Evolutionary conservation across 805 yeast species (phyloP).

Genomic region (Naumovozyma dairenensis): DNA sequence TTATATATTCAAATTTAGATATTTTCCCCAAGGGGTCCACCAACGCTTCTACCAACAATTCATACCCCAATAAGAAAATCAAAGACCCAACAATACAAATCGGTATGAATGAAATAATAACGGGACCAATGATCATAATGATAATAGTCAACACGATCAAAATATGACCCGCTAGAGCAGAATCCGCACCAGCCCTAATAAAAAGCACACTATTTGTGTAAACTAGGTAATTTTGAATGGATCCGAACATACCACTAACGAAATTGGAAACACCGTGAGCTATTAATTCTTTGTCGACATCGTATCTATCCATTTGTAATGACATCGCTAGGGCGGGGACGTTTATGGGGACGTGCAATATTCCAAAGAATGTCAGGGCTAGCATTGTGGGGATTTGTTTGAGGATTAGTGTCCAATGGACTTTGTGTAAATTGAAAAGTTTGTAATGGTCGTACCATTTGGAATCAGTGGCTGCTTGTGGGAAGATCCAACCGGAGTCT

Average conservation of each 20-base stretch:
- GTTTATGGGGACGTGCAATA: constrained; percentile 92
- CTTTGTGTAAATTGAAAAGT: constrained; percentile 56
- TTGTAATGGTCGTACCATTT: constrained; percentile 90
- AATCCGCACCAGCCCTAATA: constrained; percentile 90
- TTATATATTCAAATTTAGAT: constrained; percentile 66
- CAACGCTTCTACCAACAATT: constrained; percentile 74
- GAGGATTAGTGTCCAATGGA: constrained; percentile 64
- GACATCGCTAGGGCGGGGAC: constrained; percentile 96
- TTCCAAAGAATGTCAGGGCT: constrained; percentile 92
- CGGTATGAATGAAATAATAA: constrained; percentile 87
- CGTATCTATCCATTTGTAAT: constrained; percentile 68
- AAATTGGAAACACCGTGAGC: constrained; percentile 93
- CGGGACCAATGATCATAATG: constrained; percentile 84
- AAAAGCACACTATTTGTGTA: constrained; percentile 89
- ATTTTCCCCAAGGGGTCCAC: constrained; percentile 76
- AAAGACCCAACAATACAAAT: constrained; percentile 92
- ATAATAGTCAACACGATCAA: constrained; percentile 71
- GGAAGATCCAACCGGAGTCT: constrained; percentile 76
- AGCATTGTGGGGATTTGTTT: constrained; percentile 84
- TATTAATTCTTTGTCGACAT: constrained; percentile 84
- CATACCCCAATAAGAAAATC: constrained; percentile 85
- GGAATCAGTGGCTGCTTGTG: constrained; percentile 39
- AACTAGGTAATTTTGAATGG: constrained; percentile 89
- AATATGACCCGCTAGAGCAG: constrained; percentile 80
- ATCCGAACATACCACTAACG: constrained; percentile 72